These are phyloP conservation scores for Diaporthe sp. DNA, from an alignment of 2,329 filamentous ascomycete genomes.

Conservation along the genomic window DNA sequence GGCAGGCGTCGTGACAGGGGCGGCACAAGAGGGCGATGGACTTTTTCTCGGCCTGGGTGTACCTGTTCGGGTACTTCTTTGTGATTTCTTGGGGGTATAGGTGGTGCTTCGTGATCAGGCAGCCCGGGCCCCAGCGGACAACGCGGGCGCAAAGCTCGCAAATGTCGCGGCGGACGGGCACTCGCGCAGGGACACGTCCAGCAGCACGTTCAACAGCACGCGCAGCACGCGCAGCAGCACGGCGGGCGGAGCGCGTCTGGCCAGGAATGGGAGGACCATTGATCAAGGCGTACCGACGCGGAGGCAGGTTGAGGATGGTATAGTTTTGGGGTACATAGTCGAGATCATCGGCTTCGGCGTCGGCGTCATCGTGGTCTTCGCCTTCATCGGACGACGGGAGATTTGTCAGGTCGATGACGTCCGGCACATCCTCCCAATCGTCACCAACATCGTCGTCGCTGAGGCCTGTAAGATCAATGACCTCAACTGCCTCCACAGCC, in stretches of 20 bases:
- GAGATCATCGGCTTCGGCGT: background rate
- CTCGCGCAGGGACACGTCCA: background rate
- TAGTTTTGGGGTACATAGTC: background rate
- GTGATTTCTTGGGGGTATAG: conserved; percentile 26
- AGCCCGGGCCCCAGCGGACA: conserved; percentile 27
- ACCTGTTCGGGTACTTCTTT: background rate
- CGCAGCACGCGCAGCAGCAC: background rate
- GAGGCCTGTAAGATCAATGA: conserved; percentile 30
- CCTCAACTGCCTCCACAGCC: background rate
- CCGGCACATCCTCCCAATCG: conserved; percentile 17
- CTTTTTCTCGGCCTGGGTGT: background rate
- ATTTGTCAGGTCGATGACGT: conserved; percentile 14
- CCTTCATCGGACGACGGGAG: background rate
- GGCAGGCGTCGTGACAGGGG: conserved; percentile 29
- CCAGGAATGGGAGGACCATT: background rate
- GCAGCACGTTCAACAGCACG: background rate
- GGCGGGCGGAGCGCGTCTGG: background rate
- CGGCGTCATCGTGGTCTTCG: background rate
- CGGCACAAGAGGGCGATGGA: conserved; percentile 21
- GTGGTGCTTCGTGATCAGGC: conserved; percentile 33
- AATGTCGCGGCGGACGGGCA: background rate
- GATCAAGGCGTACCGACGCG: background rate
- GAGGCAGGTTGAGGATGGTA: conserved; percentile 4
- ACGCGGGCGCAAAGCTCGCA: conserved; percentile 31
- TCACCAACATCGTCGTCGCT: background rate